phyloP scores from a whole-genome alignment of 495 filamentous ascomycete genomes.

The Geoglossum glabrum region DNA sequence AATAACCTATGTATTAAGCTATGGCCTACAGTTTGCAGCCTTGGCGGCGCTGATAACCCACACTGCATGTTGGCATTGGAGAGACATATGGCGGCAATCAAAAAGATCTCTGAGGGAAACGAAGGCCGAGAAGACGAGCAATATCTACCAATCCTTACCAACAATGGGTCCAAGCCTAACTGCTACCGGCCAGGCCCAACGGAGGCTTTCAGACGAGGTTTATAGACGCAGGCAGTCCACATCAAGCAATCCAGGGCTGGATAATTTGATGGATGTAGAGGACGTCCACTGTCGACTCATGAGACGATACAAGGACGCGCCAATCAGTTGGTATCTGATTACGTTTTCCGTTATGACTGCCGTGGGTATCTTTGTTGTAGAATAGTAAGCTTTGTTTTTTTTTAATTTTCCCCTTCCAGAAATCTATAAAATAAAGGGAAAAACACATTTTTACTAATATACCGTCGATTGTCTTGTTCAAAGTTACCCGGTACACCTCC shows the following conservation, averaged over 20 bases:
- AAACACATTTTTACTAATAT: slow-evolving; percentile 6
- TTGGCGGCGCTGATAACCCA: slow-evolving; percentile 52
- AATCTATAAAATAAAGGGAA: too few species aligned
- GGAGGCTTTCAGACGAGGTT: neutral
- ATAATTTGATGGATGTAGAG: slow-evolving; percentile 41
- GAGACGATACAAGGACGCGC: slow-evolving; percentile 53
- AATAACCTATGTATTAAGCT: slow-evolving; percentile 65
- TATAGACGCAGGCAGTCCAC: neutral
- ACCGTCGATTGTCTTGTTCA: too few species aligned
- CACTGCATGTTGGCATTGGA: slow-evolving; percentile 53
- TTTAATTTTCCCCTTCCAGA: too few species aligned
- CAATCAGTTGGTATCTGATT: slow-evolving; percentile 54
- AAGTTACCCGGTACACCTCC: slow-evolving; percentile 55
- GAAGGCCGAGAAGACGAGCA: slow-evolving; percentile 20
- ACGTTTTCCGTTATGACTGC: slow-evolving; percentile 49
- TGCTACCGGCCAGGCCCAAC: neutral
- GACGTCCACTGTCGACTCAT: slow-evolving; percentile 67
- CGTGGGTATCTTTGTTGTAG: slow-evolving; percentile 65
- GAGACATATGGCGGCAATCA: slow-evolving; percentile 50
- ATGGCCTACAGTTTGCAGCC: slow-evolving; percentile 63
- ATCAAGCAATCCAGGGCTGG: slow-evolving; percentile 19
- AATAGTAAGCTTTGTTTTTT: slow-evolving; percentile 32
- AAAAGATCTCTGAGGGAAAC: slow-evolving; percentile 27
- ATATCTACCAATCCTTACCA: slow-evolving; percentile 23
- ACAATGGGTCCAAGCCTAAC: neutral